Base-by-base conservation (phyloP, 1,284 basidiomycete species). In the Cryptococcus sp. region DNA sequence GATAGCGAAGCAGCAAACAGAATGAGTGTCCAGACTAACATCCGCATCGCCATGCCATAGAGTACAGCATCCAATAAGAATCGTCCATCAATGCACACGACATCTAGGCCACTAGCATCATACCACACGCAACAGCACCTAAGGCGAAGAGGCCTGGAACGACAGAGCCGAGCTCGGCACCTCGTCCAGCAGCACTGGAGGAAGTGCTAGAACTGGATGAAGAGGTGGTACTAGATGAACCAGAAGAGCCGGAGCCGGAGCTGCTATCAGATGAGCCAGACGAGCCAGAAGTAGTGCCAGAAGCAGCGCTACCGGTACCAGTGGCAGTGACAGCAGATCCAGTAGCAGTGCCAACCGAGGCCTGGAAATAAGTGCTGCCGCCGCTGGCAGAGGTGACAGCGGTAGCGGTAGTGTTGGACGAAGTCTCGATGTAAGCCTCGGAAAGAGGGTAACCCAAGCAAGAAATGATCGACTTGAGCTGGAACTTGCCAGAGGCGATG, bases 401-500 rank as follows among this genome's bases (percentile, higher is more conserved):
- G 41, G 72, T 73, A 7, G 58, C 46, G 49, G 77, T 75, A 45
- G 58, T 61, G 68, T 78, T 77, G 64, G 66, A 65, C 43, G 75
- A 73, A 6, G 77, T 78, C 72, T 79, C 78, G 49, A 77, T 70
- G 67, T 78, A 79, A n/a, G 74, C 72, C 60, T 79, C 72, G 44
- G 69, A 67, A 26, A 67, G 61, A 63, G 62, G 46, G 8, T 48
- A 11, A 70, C 85, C 82, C 63, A 88, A 72, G 80, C 91, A 93
- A 23, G 80, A 74, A 59, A 87, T 81, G 70, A 93, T 82, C 38
- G 81, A 80, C 74, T 81, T 74, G 57, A 83, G 71, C 50, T 69
- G 64, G 67, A 69, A 77, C 52, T 74, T 68, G 60, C 88, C 86
- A 43, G 78, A 85, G 73, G 91, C 81, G 72, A 49, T 87, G 86